Evolutionary conservation across 371 early-diverging fungal species (phyloP).

Genomic region (Mucor velutinosus): DNA sequence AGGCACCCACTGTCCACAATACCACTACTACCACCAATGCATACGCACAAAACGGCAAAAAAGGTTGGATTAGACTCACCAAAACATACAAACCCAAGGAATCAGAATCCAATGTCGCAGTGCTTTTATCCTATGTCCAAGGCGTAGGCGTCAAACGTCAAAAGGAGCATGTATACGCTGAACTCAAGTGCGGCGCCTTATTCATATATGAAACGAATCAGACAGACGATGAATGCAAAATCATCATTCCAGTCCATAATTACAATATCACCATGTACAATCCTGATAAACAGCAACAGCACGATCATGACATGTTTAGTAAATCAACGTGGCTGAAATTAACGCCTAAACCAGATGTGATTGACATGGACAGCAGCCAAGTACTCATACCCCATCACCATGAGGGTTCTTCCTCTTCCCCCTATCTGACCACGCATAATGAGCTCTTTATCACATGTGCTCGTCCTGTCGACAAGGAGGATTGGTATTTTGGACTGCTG

Average conservation of each 20-base stretch:
- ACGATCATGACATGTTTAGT: constrained; percentile 59
- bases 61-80: constrained; percentile 42
- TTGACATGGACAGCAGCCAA: background rate
- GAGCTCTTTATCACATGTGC: constrained; percentile 55
- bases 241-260: constrained; percentile 71
- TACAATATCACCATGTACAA: constrained; percentile 66
- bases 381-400: background rate
- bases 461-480: constrained; percentile 80
- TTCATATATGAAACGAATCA: constrained; percentile 81
- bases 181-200: constrained; percentile 77
- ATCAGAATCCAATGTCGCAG: constrained; percentile 9
- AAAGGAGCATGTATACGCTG: constrained; percentile 62
- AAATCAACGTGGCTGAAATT: constrained; percentile 57
- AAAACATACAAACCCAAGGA: constrained; percentile 22
- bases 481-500: constrained; percentile 77
- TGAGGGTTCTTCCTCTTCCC: constrained; percentile 1
- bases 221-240: constrained; percentile 63
- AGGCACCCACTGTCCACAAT: background rate
- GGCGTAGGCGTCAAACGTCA: constrained; percentile 16
- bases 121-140: constrained; percentile 27
- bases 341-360: constrained; percentile 24
- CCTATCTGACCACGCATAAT: constrained; percentile 9
- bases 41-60: constrained; percentile 25
- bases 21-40: background rate
- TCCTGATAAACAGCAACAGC: constrained; percentile 39